Evolutionary conservation across 352 stramenopile species (phyloP).

Genomic region (Globisporangium uncinulatum): DNA sequence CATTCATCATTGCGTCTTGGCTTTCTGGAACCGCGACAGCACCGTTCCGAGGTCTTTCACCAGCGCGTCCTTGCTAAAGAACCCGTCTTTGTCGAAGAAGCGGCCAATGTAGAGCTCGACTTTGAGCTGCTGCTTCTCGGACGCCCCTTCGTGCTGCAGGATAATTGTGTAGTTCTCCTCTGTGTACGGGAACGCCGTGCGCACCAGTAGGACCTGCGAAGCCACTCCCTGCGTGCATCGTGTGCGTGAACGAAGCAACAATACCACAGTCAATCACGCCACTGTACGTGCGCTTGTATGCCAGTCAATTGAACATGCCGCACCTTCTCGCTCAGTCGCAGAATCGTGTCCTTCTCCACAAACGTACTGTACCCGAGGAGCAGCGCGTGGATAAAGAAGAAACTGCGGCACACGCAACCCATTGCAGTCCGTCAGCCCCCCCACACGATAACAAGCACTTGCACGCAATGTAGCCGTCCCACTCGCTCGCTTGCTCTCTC

Average conservation of each 20-base stretch:
- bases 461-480: not conserved
- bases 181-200: conserved; percentile 62
- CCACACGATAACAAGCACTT: not conserved
- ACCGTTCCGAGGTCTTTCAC: conserved; percentile 58
- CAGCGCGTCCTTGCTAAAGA: conserved; percentile 78
- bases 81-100: conserved; percentile 84
- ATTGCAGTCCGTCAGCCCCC: not conserved
- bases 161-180: conserved; percentile 67
- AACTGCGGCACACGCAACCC: conserved; percentile 26
- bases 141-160: conserved; percentile 40
- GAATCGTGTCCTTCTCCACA: conserved; percentile 74
- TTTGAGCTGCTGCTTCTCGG: conserved; percentile 37
- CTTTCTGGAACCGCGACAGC: conserved; percentile 59
- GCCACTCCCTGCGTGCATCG: conserved; percentile 19
- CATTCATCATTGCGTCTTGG: conserved; percentile 54
- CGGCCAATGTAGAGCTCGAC: conserved; percentile 75
- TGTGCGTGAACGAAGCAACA: not conserved
- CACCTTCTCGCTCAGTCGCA: conserved; percentile 69
- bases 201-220: conserved; percentile 43
- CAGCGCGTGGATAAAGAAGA: conserved; percentile 77
- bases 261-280: not conserved
- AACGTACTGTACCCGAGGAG: conserved; percentile 64
- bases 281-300: not conserved
- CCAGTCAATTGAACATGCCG: not conserved
- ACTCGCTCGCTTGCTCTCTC: not conserved